Evolutionary conservation across 306 rosid genomes (phyloP), one percentile per base, ranked within the genome.

Genomic region (Aeschynomene evenia): DNA sequence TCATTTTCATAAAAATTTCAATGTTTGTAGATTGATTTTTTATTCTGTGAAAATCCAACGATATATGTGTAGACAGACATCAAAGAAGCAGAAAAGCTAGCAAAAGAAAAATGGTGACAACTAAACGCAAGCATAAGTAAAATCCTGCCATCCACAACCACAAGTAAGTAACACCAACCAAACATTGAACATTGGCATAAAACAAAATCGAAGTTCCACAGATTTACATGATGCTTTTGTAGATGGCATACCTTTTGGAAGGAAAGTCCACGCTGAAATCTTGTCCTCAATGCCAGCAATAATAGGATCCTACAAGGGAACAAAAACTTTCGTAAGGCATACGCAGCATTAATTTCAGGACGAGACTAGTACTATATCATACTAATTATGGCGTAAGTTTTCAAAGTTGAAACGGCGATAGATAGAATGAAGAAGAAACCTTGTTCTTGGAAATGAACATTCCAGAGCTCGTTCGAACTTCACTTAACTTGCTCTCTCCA

Each of bases 391-490:
- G n/a, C 45, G 45, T 1, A 13, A 39, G n/a, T 39, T 39, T 33
- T 39, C 45, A 39, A 12, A 43, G n/a, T 13, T 43, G 50, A 16
- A 16, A 33, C 18, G 15, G 33, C 50, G 10, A 37, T 3, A 48
- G 42, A 46, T 49, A 14, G 36, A 53, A 15, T n/a, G 2, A 43
- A 39, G 55, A 66, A 3, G 46, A 5, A 79, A 91, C 99, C 97
- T 94, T 94, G 64, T 82, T 89, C 81, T 91, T 91, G 31, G 85
- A 4, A 48, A 94, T 94, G 86, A 94, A 91, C 95, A 85, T 89
- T 54, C 99, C 99, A 19, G 99, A 91, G 88, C 99, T 94, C 18
- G 97, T 94, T 36, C 99, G 89, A 24, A 87, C 95, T 52, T 91
- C 87, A 73, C 99, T 94, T 21, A 88, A 82, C 86, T 63, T 69